Evolutionary conservation across 2,329 filamentous ascomycete species (phyloP).

Genomic region (Lasiodiplodia citricola): DNA sequence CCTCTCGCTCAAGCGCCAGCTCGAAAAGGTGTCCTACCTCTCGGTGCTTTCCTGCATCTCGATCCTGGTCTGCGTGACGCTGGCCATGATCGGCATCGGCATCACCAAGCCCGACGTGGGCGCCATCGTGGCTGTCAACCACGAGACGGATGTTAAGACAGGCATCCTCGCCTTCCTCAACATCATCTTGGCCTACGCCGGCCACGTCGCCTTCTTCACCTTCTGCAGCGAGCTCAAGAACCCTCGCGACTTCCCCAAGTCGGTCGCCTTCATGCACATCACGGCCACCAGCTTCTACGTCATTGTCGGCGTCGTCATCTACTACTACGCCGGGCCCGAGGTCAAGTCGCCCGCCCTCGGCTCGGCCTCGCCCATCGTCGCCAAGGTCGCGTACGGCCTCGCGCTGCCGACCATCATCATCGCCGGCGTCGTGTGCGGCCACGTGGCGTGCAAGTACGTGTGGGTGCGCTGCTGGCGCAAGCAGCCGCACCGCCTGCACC

Average conservation of each 20-base stretch:
- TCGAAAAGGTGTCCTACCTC: constrained; percentile 67
- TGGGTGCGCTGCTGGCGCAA: constrained; percentile 64
- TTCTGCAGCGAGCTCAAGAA: constrained; percentile 69
- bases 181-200: constrained; percentile 73
- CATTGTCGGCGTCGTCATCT: constrained; percentile 70
- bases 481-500: constrained; percentile 34
- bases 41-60: constrained; percentile 65
- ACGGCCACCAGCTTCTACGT: constrained; percentile 68
- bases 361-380: constrained; percentile 61
- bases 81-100: constrained; percentile 71
- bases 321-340: constrained; percentile 66
- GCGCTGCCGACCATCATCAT: constrained; percentile 74
- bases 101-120: constrained; percentile 51
- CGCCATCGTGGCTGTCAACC: constrained; percentile 35
- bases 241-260: constrained; percentile 65
- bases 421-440: constrained; percentile 72
- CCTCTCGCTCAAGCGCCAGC: constrained; percentile 65
- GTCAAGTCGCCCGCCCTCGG: constrained; percentile 71
- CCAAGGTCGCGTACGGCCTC: constrained; percentile 70
- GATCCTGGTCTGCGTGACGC: constrained; percentile 66
- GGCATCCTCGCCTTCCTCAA: constrained; percentile 52
- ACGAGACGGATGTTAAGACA: constrained; percentile 33
- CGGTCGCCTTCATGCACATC: constrained; percentile 65
- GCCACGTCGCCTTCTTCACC: constrained; percentile 72
- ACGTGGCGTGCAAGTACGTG: constrained; percentile 69